phyloP scores from a whole-genome alignment of 106 monocot species.

The Narthecium ossifragum region DNA sequence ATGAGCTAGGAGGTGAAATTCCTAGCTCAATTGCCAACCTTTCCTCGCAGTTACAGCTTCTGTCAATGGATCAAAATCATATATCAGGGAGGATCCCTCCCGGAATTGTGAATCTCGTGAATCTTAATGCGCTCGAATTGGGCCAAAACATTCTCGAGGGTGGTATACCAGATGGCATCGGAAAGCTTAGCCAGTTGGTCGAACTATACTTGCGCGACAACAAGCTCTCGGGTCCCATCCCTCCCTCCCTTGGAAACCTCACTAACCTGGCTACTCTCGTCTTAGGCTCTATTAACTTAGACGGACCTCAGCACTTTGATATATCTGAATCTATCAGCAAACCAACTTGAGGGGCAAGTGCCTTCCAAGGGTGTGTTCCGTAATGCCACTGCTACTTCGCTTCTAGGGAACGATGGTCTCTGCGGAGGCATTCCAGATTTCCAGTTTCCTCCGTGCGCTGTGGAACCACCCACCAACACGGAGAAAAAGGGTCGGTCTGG shows the following conservation, averaged over 20 bases:
- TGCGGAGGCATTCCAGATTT: conserved; percentile 19
- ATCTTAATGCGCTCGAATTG: not conserved
- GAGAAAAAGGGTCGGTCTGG: not conserved
- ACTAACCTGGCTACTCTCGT: not conserved
- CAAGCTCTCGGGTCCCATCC: not conserved
- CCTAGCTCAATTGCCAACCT: conserved; percentile 7
- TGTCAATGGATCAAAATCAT: not conserved
- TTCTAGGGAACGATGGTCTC: conserved; percentile 3
- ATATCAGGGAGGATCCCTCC: conserved; percentile 3
- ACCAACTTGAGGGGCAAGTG: not conserved
- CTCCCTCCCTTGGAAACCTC: conserved; percentile 3
- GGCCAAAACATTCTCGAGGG: not conserved
- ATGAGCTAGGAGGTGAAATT: conserved; percentile 1
- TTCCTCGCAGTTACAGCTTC: not conserved
- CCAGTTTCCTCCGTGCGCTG: conserved; percentile 1
- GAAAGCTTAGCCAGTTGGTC: not conserved
- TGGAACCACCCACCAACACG: not conserved
- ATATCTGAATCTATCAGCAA: not conserved
- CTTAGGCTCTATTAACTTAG: not conserved
- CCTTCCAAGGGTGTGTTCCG: not conserved
- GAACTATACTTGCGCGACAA: not conserved
- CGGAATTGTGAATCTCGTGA: not conserved
- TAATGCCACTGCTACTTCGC: not conserved
- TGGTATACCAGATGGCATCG: conserved; percentile 2
- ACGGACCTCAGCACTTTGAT: not conserved